phyloP scores from a whole-genome alignment of 441 rosid genomes.

The Adansonia madagascariensis region DNA sequence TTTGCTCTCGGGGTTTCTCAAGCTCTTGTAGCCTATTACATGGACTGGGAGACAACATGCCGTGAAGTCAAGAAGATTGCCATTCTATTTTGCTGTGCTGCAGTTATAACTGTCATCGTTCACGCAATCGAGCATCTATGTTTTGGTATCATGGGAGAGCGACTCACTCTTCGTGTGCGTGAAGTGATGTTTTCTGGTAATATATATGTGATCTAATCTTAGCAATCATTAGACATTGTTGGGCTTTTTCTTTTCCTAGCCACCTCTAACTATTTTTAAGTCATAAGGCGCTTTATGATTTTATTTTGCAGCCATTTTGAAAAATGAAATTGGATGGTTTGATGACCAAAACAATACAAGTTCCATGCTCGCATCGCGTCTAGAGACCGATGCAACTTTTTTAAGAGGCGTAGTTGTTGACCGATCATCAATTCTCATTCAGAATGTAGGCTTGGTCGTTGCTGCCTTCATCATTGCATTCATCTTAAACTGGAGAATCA shows the following conservation, averaged over 20 bases:
- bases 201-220: not conserved
- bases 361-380: constrained; percentile 77
- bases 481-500: constrained; percentile 88
- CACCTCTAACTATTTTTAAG: not conserved
- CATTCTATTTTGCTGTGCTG: constrained; percentile 66
- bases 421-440: constrained; percentile 72
- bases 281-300: not conserved
- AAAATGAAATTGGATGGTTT: constrained; percentile 92
- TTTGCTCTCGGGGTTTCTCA: constrained; percentile 93
- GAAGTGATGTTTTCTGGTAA: constrained; percentile 77
- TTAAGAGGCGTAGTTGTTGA: constrained; percentile 75
- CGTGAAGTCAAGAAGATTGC: constrained; percentile 77
- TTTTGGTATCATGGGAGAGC: constrained; percentile 89
- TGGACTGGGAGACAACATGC: constrained; percentile 74
- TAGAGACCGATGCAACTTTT: constrained; percentile 81
- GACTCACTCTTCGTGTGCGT: constrained; percentile 86
- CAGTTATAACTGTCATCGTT: constrained; percentile 61
- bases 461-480: constrained; percentile 77
- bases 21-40: constrained; percentile 80
- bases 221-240: not conserved
- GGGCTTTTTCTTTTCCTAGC: not conserved
- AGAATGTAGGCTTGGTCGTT: constrained; percentile 72
- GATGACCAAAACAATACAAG: constrained; percentile 79
- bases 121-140: constrained; percentile 71
- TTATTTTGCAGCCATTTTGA: constrained; percentile 67